Conservation (phyloP, 257 asterid genomes). For the Dorcoceras hygrometricum region DNA sequence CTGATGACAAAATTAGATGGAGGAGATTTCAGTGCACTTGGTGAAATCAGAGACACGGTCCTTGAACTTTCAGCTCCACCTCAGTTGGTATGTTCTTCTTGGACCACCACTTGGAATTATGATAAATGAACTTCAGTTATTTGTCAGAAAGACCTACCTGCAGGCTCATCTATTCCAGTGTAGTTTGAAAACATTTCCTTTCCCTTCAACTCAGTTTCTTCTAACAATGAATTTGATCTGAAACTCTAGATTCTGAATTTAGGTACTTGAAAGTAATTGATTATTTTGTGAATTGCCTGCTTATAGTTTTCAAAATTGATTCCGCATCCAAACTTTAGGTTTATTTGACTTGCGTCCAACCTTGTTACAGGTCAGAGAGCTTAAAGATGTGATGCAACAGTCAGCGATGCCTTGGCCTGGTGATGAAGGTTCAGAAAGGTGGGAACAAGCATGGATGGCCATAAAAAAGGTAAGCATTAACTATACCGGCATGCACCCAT, state of each 20-base stretch:
- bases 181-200: constrained; percentile 10
- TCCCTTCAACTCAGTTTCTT: constrained; percentile 14
- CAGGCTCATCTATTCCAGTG: not conserved
- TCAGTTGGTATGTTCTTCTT: constrained; percentile 57
- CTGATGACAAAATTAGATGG: constrained; percentile 49
- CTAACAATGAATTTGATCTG: not conserved
- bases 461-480: constrained; percentile 69
- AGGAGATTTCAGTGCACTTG: constrained; percentile 64
- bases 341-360: constrained; percentile 24
- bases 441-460: constrained; percentile 99
- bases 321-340: constrained; percentile 12
- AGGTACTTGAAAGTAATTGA: not conserved
- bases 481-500: not conserved
- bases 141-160: not conserved
- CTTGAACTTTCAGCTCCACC: constrained; percentile 86
- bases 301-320: constrained; percentile 14
- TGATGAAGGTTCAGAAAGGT: constrained; percentile 86
- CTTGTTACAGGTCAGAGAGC: constrained; percentile 72
- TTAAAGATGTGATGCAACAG: constrained; percentile 74
- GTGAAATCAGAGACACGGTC: constrained; percentile 71
- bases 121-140: constrained; percentile 2
- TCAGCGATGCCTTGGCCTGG: constrained; percentile 99
- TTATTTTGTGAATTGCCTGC: not conserved
- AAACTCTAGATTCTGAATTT: not conserved
- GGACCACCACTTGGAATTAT: constrained; percentile 14